Evolutionary conservation across 208 protist genomes (phyloP).

Genomic region (Acanthamoeba pearcei): DNA sequence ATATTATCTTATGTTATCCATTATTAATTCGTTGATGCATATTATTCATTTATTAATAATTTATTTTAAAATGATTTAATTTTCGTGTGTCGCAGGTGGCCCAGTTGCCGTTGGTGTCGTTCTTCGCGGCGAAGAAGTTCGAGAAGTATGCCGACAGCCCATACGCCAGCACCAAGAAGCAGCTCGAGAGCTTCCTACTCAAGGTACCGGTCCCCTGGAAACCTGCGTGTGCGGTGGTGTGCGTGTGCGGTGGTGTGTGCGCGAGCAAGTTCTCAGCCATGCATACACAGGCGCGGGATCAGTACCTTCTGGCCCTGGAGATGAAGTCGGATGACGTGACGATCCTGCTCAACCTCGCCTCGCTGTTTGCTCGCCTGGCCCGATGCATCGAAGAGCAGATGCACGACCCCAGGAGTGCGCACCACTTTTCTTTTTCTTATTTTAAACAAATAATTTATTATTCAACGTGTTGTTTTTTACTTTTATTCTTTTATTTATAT

Average conservation of each 20-base stretch:
- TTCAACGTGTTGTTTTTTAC: too few relatives aligned
- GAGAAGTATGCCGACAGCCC: conserved; percentile 69
- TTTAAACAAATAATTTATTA: neutral
- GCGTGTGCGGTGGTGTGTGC: too few relatives aligned
- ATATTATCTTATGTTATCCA: neutral
- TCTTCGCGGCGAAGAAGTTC: conserved; percentile 67
- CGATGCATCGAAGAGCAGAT: conserved; percentile 68
- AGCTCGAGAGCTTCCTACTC: conserved; percentile 53
- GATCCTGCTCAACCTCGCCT: conserved; percentile 51
- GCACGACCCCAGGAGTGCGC: conserved; percentile 37
- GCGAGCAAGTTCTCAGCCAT: too few relatives aligned
- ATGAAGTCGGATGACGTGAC: conserved; percentile 67
- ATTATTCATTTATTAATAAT: too few relatives aligned
- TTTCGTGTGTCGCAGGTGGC: too few relatives aligned
- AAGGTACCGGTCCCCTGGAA: neutral
- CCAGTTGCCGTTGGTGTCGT: conserved; percentile 61
- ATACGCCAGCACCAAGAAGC: conserved; percentile 72
- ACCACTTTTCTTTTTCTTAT: neutral
- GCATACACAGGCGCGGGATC: conserved; percentile 41
- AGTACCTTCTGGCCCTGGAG: conserved; percentile 62
- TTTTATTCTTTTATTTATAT: too few relatives aligned
- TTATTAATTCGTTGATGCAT: too few relatives aligned
- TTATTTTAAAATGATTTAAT: too few relatives aligned
- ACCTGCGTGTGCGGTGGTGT: too few relatives aligned
- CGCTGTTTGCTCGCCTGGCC: conserved; percentile 33